A percentile compares a stretch with the other conserved stretches of the same genome.
Evolutionary conservation across 2,329 filamentous ascomycete genomes (phyloP).

Genomic region (Fusarium sp.): DNA sequence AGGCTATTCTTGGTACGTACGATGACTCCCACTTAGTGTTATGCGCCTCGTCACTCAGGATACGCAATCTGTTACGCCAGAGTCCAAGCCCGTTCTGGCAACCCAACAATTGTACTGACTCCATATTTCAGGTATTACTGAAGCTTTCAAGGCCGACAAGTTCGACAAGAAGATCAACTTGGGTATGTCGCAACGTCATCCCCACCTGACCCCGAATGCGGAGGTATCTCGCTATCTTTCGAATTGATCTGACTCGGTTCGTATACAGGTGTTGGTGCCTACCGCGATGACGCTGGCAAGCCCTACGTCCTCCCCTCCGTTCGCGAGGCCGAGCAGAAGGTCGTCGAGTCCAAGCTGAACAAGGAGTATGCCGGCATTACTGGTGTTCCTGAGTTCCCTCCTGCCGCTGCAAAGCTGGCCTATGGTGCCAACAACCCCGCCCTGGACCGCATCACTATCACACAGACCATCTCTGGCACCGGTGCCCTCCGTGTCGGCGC

Average conservation of each 20-base stretch:
- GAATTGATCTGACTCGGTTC: slow-evolving; percentile 36
- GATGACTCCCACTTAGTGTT: slow-evolving; percentile 33
- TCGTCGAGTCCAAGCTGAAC: slow-evolving; percentile 81
- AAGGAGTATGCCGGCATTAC: slow-evolving; percentile 99
- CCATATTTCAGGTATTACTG: slow-evolving; percentile 77
- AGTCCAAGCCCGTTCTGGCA: slow-evolving; percentile 23
- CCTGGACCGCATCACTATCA: slow-evolving; percentile 86
- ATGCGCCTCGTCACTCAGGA: slow-evolving; percentile 27
- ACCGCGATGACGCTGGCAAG: slow-evolving; percentile 98
- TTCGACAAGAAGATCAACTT: slow-evolving; percentile 98
- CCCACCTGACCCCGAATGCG: slow-evolving; percentile 9
- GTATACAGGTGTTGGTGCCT: slow-evolving; percentile 85
- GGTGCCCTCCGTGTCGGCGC: slow-evolving; percentile 94
- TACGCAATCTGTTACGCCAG: slow-evolving; percentile 10
- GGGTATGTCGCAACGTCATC: slow-evolving; percentile 63
- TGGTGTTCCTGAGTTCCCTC: slow-evolving; percentile 92
- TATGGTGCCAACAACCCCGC: slow-evolving; percentile 85
- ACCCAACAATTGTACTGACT: slow-evolving; percentile 40
- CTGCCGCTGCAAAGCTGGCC: slow-evolving; percentile 88
- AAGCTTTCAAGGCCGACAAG: slow-evolving; percentile 97
- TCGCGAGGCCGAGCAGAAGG: slow-evolving; percentile 85
- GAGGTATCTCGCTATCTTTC: slow-evolving; percentile 29
- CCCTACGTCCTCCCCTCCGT: slow-evolving; percentile 97
- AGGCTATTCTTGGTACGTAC: slow-evolving; percentile 79
- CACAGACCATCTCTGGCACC: slow-evolving; percentile 97